Evolutionary conservation across 1,139 yeast genomes (phyloP), one percentile per base, ranked within the genome.

Genomic region (Kurtzmaniella quercitrusa): DNA sequence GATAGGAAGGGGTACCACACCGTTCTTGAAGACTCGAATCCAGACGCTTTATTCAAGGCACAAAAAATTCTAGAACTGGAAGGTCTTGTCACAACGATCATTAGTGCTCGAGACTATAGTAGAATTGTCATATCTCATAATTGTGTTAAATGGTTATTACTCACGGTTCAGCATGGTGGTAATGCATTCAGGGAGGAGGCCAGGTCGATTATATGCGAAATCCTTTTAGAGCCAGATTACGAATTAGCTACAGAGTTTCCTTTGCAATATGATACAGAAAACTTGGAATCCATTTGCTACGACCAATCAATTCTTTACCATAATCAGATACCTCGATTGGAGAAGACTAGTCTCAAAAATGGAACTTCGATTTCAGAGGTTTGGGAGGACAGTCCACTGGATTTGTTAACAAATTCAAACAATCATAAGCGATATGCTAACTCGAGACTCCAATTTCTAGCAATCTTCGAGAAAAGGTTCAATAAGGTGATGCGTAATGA

Each of bases 1-100:
- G 69, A 72, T 46, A 45, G 48, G 7, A 49, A 48, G 30, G 75
- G 77, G 11, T 51, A 65, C 47, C 53, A 58, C 19, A 46, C 68
- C 2, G 48, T 73, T 16, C 53, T 53, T 26, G 54, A 56, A 17
- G 55, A 61, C 0, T 17, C 45, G 0, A 38, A 45, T 6, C 56
- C 55, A 18, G 28, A 47, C 0, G 57, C 53, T 6, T 52, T 71
- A 9, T 46, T 60, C 4, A 44, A 47, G 5, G 42, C 61, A 7
- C 61, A 66, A 40, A 53, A 59, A 38, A 59, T 57, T 9, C 78
- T 75, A 1, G 76, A 72, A 50, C 54, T 59, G 0, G 70, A 68
- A 42, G 84, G 84, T 0, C 63, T 83, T 42, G 75, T 80, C n/a
- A 78, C 84, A 0, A 67, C 83, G 1, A 68, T 84, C 16, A 60